Conservation (phyloP, 1,284 basidiomycete genomes). For the Leccinum solheimii region DNA sequence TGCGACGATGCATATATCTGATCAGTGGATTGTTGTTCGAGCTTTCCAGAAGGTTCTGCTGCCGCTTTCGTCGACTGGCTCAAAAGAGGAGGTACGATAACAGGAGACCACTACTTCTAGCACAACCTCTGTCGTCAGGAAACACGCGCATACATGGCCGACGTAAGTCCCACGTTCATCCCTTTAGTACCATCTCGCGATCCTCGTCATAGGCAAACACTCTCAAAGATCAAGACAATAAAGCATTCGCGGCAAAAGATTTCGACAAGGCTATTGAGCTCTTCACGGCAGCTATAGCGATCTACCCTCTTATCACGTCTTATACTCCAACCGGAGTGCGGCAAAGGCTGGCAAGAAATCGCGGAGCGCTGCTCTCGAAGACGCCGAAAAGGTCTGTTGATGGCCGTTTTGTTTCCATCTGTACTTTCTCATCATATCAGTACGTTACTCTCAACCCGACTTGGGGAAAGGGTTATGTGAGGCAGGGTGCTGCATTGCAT, state of each 20-base stretch:
- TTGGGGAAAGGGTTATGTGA: conserved; percentile 91
- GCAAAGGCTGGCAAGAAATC: conserved; percentile 83
- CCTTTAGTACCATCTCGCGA: neutral
- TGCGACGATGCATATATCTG: neutral
- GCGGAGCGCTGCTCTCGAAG: conserved; percentile 77
- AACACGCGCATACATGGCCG: conserved; percentile 26
- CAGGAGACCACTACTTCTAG: neutral
- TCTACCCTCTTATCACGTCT: conserved; percentile 78
- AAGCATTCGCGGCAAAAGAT: conserved; percentile 92
- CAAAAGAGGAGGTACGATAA: conserved; percentile 13
- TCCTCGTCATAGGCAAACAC: conserved; percentile 42
- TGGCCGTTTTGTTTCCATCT: conserved; percentile 2
- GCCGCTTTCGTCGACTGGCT: neutral
- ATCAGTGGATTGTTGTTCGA: conserved; percentile 14
- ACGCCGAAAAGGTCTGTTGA: conserved; percentile 84
- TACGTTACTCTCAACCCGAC: conserved; percentile 77
- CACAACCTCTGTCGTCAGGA: neutral
- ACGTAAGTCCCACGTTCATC: conserved; percentile 23
- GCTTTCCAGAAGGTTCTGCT: conserved; percentile 35
- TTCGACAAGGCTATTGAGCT: conserved; percentile 86
- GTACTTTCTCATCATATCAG: conserved; percentile 35
- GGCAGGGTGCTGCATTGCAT: conserved; percentile 95
- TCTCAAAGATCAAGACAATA: conserved; percentile 94
- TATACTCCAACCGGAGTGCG: conserved; percentile 93
- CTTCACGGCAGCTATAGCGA: conserved; percentile 84